Evolutionary conservation across 2,329 filamentous ascomycete species (phyloP).

Genomic region (Alternaria longipes): DNA sequence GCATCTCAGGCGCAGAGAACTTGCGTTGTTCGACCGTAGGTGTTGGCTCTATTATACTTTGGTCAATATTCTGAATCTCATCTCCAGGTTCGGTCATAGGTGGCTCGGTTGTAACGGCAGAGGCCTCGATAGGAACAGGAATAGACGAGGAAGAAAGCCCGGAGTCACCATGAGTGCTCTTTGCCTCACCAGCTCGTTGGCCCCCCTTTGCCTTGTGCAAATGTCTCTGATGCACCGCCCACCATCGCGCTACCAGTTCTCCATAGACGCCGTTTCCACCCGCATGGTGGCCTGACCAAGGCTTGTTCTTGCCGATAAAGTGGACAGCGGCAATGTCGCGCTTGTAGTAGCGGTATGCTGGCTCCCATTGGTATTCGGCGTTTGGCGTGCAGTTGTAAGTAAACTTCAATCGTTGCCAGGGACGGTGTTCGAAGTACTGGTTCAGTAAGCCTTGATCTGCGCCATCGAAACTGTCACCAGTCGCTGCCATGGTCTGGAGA

Average conservation of each 20-base stretch:
- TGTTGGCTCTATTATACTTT: slow-evolving; percentile 55
- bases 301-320: slow-evolving; percentile 92
- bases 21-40: slow-evolving; percentile 58
- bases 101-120: slow-evolving; percentile 51
- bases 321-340: slow-evolving; percentile 89
- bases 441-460: slow-evolving; percentile 96
- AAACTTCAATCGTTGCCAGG: slow-evolving; percentile 89
- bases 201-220: slow-evolving; percentile 56
- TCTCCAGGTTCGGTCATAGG: slow-evolving; percentile 56
- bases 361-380: slow-evolving; percentile 96
- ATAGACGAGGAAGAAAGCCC: slow-evolving; percentile 22
- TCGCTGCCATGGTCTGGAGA: slow-evolving; percentile 81
- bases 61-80: slow-evolving; percentile 54
- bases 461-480: slow-evolving; percentile 93
- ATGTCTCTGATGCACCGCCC: slow-evolving; percentile 91
- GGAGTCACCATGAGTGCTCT: slow-evolving; percentile 18
- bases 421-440: slow-evolving; percentile 82
- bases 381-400: slow-evolving; percentile 97
- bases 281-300: slow-evolving; percentile 68
- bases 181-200: slow-evolving; percentile 16
- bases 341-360: slow-evolving; percentile 92
- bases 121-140: slow-evolving; percentile 38
- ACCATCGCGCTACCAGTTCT: slow-evolving; percentile 89
- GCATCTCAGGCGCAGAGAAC: slow-evolving; percentile 66
- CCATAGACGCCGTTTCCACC: slow-evolving; percentile 73